A percentile compares a stretch with the other conserved stretches of the same genome.
These are phyloP conservation scores for Acorus gramineus DNA, from an alignment of 106 monocot species.

Conservation along the genomic window DNA sequence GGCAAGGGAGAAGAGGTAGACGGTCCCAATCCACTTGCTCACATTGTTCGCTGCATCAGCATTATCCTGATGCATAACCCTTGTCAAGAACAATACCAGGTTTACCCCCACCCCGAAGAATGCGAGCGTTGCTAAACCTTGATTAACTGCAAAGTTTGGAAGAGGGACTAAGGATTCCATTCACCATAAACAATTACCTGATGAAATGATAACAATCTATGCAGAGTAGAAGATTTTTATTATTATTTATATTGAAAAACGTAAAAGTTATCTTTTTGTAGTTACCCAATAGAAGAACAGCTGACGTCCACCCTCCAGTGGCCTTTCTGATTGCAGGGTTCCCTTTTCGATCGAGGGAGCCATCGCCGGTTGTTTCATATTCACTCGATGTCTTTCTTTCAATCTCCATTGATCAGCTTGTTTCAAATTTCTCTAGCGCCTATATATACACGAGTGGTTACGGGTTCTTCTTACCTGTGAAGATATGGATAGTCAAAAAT, in stretches of 20 bases:
- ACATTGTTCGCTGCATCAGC: conserved; percentile 73
- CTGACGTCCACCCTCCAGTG: conserved; percentile 50
- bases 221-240: neutral
- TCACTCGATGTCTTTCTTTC: too few relatives aligned
- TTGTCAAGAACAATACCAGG: conserved; percentile 63
- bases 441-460: too few relatives aligned
- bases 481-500: too few relatives aligned
- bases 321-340: conserved; percentile 39
- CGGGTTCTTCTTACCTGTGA: too few relatives aligned
- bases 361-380: conserved; percentile 29
- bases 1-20: conserved; percentile 71
- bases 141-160: conserved; percentile 43
- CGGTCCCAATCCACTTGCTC: conserved; percentile 79
- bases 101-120: conserved; percentile 81
- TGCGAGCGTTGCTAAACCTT: conserved; percentile 56
- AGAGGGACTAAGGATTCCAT: too few relatives aligned
- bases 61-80: conserved; percentile 56
- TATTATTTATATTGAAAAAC: neutral
- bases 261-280: neutral
- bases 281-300: conserved; percentile 38
- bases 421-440: too few relatives aligned
- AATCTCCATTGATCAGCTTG: too few relatives aligned
- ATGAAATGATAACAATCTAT: neutral
- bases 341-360: conserved; percentile 38
- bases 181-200: neutral